Conservation (phyloP, 2,329 filamentous ascomycete genomes). For the Allantophomopsis cytisporea region DNA sequence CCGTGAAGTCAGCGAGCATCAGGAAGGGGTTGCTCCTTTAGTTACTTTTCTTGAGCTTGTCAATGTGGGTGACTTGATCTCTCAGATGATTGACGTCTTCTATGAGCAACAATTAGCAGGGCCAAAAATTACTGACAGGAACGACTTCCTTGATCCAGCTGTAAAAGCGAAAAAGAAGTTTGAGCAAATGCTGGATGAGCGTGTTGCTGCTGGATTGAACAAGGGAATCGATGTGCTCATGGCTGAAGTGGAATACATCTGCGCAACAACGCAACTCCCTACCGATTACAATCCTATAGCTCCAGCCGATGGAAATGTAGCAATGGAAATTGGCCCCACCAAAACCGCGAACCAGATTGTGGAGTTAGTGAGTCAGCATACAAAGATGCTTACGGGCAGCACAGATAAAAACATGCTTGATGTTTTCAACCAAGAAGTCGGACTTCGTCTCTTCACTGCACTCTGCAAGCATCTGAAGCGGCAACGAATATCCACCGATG, state of each 20-base stretch:
- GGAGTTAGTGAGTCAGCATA: constrained; percentile 76
- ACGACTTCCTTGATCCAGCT: constrained; percentile 87
- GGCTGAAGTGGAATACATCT: constrained; percentile 94
- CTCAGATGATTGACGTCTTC: constrained; percentile 98
- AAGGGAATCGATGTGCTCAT: constrained; percentile 97
- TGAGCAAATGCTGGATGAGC: constrained; percentile 96
- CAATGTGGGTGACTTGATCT: constrained; percentile 94
- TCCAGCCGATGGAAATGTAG: constrained; percentile 19
- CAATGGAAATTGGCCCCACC: constrained; percentile 57
- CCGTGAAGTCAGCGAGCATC: constrained; percentile 61
- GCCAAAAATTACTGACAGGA: constrained; percentile 73
- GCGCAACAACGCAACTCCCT: constrained; percentile 72
- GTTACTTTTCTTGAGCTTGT: constrained; percentile 95
- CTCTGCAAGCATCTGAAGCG: constrained; percentile 97
- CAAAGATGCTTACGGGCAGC: constrained; percentile 81
- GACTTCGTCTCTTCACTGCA: constrained; percentile 77
- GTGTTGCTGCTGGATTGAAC: constrained; percentile 87
- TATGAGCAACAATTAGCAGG: constrained; percentile 88
- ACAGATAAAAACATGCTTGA: constrained; percentile 98
- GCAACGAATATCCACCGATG: constrained; percentile 80
- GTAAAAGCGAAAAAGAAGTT: constrained; percentile 96
- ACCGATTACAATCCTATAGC: constrained; percentile 77
- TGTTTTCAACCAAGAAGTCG: constrained; percentile 97
- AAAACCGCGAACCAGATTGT: constrained; percentile 69
- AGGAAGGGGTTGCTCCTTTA: constrained; percentile 68